phyloP scores from a whole-genome alignment of 2,329 filamentous ascomycete genomes.

The Aspergillus novoparasiticus region DNA sequence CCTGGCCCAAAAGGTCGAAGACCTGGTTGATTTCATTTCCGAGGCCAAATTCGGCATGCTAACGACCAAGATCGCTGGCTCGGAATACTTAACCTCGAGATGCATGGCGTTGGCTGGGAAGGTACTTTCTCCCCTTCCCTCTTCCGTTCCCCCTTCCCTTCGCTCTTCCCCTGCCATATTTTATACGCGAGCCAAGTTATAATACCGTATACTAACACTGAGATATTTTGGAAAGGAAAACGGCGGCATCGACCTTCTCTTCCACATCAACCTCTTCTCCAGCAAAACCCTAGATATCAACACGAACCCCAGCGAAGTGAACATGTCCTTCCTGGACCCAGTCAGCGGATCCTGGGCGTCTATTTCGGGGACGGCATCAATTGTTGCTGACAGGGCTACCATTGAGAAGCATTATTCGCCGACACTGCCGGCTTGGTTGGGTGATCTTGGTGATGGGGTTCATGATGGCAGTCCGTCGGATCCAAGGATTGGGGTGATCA shows the following conservation, averaged over 20 bases:
- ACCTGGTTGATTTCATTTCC: conserved; percentile 70
- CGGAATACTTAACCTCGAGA: conserved; percentile 72
- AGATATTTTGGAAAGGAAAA: conserved; percentile 59
- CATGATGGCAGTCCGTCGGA: conserved; percentile 83
- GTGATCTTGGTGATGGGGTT: conserved; percentile 78
- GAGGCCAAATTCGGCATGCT: conserved; percentile 84
- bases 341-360: conserved; percentile 82
- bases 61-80: conserved; percentile 69
- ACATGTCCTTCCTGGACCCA: conserved; percentile 76
- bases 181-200: neutral
- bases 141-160: neutral
- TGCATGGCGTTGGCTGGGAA: conserved; percentile 84
- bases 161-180: neutral
- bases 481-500: conserved; percentile 79
- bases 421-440: conserved; percentile 78
- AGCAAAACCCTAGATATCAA: conserved; percentile 83
- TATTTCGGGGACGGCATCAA: conserved; percentile 70
- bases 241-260: conserved; percentile 78
- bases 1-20: conserved; percentile 74
- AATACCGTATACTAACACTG: conserved; percentile 4
- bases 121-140: conserved; percentile 47
- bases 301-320: conserved; percentile 69
- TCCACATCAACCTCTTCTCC: conserved; percentile 89
- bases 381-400: conserved; percentile 69
- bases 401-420: conserved; percentile 77